Conservation (phyloP, 2,329 filamentous ascomycete species). For the Calycina herbarum region DNA sequence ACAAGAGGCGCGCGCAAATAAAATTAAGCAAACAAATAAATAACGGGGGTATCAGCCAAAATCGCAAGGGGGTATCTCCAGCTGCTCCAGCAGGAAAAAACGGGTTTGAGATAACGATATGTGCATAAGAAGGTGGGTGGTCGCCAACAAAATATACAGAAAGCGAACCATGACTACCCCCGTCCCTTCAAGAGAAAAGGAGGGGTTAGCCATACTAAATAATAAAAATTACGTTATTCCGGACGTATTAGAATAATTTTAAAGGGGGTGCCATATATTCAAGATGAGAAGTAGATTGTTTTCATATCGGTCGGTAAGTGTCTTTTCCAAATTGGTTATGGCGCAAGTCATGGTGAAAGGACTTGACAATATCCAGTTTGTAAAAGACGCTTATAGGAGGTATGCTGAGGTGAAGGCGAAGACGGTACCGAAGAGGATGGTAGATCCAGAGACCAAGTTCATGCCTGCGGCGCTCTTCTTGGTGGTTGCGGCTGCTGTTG, state of each 20-base stretch:
- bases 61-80: conserved; percentile 14
- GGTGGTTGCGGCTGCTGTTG: conserved; percentile 16
- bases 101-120: conserved; percentile 10
- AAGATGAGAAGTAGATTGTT: conserved; percentile 13
- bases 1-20: background rate
- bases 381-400: conserved; percentile 25
- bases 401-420: conserved; percentile 27
- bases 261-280: conserved; percentile 11
- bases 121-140: conserved; percentile 12
- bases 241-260: conserved; percentile 34
- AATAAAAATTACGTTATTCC: conserved; percentile 34
- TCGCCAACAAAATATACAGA: background rate
- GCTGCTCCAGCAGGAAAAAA: conserved; percentile 17
- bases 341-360: background rate
- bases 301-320: background rate
- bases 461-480: conserved; percentile 24
- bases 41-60: conserved; percentile 16
- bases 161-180: background rate
- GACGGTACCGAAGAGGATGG: conserved; percentile 24
- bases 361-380: background rate
- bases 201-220: no score
- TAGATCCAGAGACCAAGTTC: conserved; percentile 22
- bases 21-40: conserved; percentile 3
- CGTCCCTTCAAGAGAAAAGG: background rate
- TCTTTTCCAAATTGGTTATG: background rate